Base-by-base conservation (phyloP, 2,329 filamentous ascomycete genomes). In the Coccinonectria pachysandricola region DNA sequence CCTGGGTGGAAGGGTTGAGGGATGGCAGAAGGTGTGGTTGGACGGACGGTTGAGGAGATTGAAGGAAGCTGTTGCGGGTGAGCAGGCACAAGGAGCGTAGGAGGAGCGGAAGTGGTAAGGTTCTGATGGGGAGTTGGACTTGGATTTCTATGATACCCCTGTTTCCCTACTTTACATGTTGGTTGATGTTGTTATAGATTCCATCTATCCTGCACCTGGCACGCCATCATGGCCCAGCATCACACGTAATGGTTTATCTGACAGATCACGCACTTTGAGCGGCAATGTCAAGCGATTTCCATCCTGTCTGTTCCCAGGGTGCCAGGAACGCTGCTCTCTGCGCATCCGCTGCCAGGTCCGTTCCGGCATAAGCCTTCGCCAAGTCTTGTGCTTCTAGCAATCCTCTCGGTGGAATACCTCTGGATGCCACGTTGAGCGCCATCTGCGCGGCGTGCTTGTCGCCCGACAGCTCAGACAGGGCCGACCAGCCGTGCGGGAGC, bases 1-100 rank as follows among this genome's bases (percentile, higher is more conserved):
- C 3, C 55, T 95, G n/a, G 91, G 91, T 2, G 91, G 91, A 0
- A 92, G 83, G 57, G 69, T 96, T 22, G 86, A 95, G 28, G 63
- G 62, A 0, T 72, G 86, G 65, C 83, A 96, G 47, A 77, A 73
- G 48, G 65, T 65, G 6, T 96, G 88, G 88, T 65, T 66, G 23
- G 72, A 76, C 9, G 74, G 73, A 2, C 68, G 82, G 37, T 76
- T 94, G 52, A 67, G 65, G 24, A 69, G 72, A 37, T 53, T 96
- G 33, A 75, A 73, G 48, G 68, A 71, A 26, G 69, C 65, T 8
- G 68, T 77, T n/a, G n/a, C n/a, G n/a, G n/a, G n/a, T n/a, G n/a
- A n/a, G n/a, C n/a, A n/a, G n/a, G n/a, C n/a, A n/a, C n/a, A n/a
- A n/a, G n/a, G n/a, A n/a, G n/a, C n/a, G n/a, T n/a, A n/a, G n/a